Evolutionary conservation across 1,284 basidiomycete species (phyloP).

Genomic region (Anthracocystis setariae): DNA sequence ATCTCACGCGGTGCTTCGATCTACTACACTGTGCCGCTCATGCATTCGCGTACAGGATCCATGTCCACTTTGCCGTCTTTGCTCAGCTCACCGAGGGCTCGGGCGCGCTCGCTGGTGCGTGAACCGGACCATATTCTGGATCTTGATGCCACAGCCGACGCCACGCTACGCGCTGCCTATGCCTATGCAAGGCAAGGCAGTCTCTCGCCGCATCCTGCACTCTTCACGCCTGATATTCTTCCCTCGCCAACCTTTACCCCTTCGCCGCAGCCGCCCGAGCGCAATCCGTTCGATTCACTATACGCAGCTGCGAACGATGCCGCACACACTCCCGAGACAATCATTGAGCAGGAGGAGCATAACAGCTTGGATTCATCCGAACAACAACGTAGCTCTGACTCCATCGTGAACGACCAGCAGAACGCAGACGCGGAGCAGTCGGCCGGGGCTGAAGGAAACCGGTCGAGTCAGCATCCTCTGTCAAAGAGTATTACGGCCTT

Average conservation of each 20-base stretch:
- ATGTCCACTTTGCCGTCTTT: slow-evolving; percentile 45
- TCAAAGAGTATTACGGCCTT: too few relatives aligned
- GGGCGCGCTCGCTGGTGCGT: slow-evolving; percentile 27
- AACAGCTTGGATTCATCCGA: background rate
- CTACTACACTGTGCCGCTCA: slow-evolving; percentile 44
- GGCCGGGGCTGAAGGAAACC: background rate
- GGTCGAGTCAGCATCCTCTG: background rate
- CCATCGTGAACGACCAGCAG: background rate
- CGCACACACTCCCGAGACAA: slow-evolving; percentile 1
- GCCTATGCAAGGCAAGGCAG: slow-evolving; percentile 24
- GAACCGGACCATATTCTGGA: slow-evolving; percentile 28
- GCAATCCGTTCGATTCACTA: slow-evolving; percentile 36
- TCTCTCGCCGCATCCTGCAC: slow-evolving; percentile 32
- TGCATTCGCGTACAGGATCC: slow-evolving; percentile 48
- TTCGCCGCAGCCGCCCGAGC: slow-evolving; percentile 32
- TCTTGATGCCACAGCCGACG: slow-evolving; percentile 28
- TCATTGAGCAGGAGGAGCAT: slow-evolving; percentile 17
- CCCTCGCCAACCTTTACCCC: slow-evolving; percentile 51
- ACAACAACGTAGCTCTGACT: background rate
- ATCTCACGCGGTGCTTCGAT: slow-evolving; percentile 49
- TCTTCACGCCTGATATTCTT: slow-evolving; percentile 46
- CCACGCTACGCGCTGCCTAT: slow-evolving; percentile 22
- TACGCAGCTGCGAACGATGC: slow-evolving; percentile 12
- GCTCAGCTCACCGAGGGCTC: slow-evolving; percentile 41
- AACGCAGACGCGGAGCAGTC: background rate